Evolutionary conservation across 31 red algal species (phyloP), one percentile per base, ranked within the genome.

Genomic region (Asparagopsis taxiformis): DNA sequence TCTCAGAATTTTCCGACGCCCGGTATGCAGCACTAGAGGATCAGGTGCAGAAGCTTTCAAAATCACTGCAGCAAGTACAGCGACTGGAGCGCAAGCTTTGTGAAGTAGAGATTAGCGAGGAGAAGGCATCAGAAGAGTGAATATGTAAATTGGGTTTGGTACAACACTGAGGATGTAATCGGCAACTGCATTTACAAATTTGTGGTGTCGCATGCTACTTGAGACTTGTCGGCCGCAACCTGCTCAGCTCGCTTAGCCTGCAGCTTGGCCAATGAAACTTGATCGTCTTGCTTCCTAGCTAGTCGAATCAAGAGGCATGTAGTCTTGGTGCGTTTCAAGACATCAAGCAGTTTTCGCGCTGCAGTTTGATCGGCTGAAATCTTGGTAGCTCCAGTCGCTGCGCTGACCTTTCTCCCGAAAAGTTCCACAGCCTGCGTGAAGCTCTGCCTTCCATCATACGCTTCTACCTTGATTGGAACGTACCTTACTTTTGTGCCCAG

Each of bases 221-320:
- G 17, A 30, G 21, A 30, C 7, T 34, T 21, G 59, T 62, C 59
- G 26, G 34, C 32, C 30, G 3, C 19, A 5, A 68, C 22, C 35
- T 70, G 64, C 9, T 32, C 10, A 8, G 64, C 50, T 28, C 62
- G 41, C 22, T 37, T 34, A 41, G 63, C 44, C 28, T 80, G 77
- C 31, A 80, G 46, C 32, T 49, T 80, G 16, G 31, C 10, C 20
- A 80, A 50, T 0, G 77, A 59, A 29, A 70, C 17, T 20, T 60
- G n/a, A 51, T 80, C 77, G 38, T 66, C 55, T 34, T 62, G 63
- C 19, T 68, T 23, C 31, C 77, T 44, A 9, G 77, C 77, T 26
- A 80, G 38, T 2, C 77, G 62, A 70, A 80, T 80, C 11, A 80
- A 37, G 26, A 80, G 59, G 28, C 77, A 80, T 31, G 77, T 80